Percentiles rank a stretch among this genome's conserved stretches.
These are phyloP conservation scores for Globisporangium parvum DNA, from an alignment of 352 stramenopile species.

Conservation along the genomic window DNA sequence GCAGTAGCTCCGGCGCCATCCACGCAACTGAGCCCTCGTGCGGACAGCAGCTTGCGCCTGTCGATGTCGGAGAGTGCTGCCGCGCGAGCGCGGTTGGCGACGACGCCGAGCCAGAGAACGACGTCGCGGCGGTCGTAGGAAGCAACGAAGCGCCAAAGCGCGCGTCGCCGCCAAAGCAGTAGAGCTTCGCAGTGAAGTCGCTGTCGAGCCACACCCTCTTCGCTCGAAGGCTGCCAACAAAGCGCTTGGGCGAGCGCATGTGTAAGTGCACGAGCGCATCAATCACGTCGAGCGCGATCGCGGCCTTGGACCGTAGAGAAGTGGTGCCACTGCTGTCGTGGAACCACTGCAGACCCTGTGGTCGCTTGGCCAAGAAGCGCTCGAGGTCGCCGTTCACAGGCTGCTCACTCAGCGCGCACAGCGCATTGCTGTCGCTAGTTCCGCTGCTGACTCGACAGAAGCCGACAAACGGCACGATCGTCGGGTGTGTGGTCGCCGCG, in stretches of 20 bases:
- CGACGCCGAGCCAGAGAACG: conserved; percentile 5
- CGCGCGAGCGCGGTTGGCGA: conserved; percentile 9
- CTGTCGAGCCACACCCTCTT: conserved; percentile 37
- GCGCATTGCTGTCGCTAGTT: conserved; percentile 4
- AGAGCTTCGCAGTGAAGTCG: conserved; percentile 44
- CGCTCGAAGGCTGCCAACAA: conserved; percentile 35
- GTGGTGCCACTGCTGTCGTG: conserved; percentile 19
- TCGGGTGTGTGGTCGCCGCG: conserved; percentile 22
- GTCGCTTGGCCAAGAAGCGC: conserved; percentile 22
- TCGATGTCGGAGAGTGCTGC: conserved; percentile 14
- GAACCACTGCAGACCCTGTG: conserved; percentile 33
- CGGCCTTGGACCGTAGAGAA: conserved; percentile 31
- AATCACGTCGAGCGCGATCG: conserved; percentile 62
- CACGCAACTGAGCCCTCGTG: conserved; percentile 26
- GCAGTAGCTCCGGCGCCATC: conserved; percentile 48
- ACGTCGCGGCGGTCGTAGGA: not conserved
- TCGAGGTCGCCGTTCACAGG: conserved; percentile 38
- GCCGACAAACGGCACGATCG: conserved; percentile 32
- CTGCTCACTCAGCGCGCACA: conserved; percentile 36
- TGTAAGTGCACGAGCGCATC: conserved; percentile 72
- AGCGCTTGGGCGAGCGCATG: conserved; percentile 32
- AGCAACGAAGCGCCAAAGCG: too few species aligned
- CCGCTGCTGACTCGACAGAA: conserved; percentile 17
- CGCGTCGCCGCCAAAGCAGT: conserved; percentile 26
- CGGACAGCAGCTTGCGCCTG: not conserved